Conservation (phyloP, 2,329 filamentous ascomycete genomes). For the Fusarium sp. region DNA sequence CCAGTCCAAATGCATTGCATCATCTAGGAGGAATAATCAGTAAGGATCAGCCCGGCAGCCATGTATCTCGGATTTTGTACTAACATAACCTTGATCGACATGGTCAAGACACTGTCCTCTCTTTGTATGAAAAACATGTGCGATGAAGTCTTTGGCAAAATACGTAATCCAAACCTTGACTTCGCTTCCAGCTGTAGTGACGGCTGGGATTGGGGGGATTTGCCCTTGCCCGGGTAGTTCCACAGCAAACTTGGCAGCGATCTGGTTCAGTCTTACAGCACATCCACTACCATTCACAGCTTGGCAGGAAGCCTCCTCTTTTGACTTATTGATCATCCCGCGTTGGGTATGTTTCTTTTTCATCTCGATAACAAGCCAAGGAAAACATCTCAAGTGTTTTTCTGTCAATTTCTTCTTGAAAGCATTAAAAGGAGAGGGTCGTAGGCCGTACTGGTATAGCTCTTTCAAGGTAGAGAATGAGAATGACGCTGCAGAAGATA, state of each 20-base stretch:
- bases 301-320: constrained; percentile 8
- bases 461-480: background rate
- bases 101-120: too few species aligned
- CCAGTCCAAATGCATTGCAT: background rate
- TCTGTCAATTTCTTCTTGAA: background rate
- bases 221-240: background rate
- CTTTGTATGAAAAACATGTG: too few species aligned
- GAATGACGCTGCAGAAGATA: background rate
- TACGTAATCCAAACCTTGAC: constrained; percentile 35
- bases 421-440: background rate
- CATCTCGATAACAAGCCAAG: background rate
- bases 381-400: background rate
- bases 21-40: background rate
- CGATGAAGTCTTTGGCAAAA: background rate
- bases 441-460: background rate
- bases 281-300: constrained; percentile 23
- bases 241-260: background rate
- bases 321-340: background rate
- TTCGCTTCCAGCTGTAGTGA: constrained; percentile 24
- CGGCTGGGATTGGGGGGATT: constrained; percentile 14
- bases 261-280: constrained; percentile 18
- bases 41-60: too few species aligned
- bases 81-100: too few species aligned
- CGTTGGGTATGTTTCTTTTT: background rate
- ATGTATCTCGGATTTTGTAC: too few species aligned